Base-by-base conservation (phyloP, 108 stramenopile species). In the Tribonema minus region DNA sequence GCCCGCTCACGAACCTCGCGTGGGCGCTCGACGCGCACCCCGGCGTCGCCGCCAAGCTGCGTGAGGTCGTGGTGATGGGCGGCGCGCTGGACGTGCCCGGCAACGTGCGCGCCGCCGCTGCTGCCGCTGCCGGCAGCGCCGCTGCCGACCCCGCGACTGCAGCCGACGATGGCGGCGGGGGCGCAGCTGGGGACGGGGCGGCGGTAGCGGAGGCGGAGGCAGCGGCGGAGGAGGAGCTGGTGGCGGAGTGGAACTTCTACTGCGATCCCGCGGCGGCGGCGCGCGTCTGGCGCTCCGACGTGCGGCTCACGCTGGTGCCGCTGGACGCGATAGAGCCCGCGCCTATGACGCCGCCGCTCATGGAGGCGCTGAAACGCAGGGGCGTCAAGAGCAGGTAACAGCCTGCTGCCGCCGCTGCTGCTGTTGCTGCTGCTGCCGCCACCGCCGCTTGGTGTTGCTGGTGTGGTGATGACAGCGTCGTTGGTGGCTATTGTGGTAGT, bases 1-100 rank as follows among this genome's bases (percentile, higher is more conserved):
- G 77, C 1, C 77, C 77, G 31, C 35, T 79, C 40, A 79, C 68
- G 25, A 70, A 35, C 59, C 58, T 79, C 20, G 77, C 77, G 58
- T 79, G 77, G 77, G 77, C 68, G 59, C 27, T 79, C 60, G 77
- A 79, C 68, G 61, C 64, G 23, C 37, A 46, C 25, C 77, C 77
- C 0, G 68, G 61, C 38, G 59, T 46, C 37, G 39, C 67, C 28
- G 5, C 37, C 25, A 40, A 68, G 12, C 38, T 79, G 38, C 30
- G 33, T 3, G 41, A 79, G 77, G 77, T 79, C 23, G 32, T 79
- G 26, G 66, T 79, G 37, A 79, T 69, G 68, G 77, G 77, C 20
- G 77, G 77, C 0, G 77, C 77, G 9, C 54, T 79, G 67, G 68
- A 68, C 60, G 77, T 79, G 0, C 39, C 39, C 4, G 77, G 77